These are phyloP conservation scores for Periconia macrospinosa DNA, from an alignment of 2,329 filamentous ascomycete species.

Conservation along the genomic window DNA sequence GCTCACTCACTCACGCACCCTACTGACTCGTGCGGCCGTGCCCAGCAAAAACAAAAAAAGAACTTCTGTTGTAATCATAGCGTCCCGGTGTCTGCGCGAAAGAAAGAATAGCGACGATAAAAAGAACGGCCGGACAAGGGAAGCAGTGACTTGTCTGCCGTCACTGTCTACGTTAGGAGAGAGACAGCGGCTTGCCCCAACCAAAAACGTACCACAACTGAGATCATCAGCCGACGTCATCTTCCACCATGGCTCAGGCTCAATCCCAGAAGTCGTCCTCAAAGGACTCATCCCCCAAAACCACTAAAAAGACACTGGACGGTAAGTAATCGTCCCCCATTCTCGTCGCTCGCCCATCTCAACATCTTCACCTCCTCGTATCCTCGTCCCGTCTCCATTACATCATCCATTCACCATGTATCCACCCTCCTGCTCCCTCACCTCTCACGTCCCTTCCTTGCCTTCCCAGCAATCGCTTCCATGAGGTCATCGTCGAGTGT, in stretches of 20 bases:
- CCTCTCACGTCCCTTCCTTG: no score
- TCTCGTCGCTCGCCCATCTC: not conserved
- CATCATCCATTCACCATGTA: no score
- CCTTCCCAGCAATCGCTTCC: no score
- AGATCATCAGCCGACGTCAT: constrained; percentile 1
- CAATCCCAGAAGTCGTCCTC: not conserved
- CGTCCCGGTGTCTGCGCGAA: not conserved
- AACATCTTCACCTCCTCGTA: not conserved
- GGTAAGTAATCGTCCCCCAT: not conserved
- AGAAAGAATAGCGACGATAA: not conserved
- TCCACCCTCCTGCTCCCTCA: no score
- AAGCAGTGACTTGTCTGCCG: no score
- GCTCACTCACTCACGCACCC: no score
- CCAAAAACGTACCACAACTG: not conserved
- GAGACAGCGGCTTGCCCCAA: not conserved
- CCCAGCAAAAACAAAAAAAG: no score
- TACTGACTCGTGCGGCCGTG: no score
- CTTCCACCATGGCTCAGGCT: constrained; percentile 1
- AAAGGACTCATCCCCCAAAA: constrained; percentile 1
- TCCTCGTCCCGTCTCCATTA: no score
- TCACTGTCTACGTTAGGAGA: not conserved
- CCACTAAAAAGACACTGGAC: not conserved
- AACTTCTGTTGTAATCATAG: not conserved
- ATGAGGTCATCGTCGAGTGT: not conserved
- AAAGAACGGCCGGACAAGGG: no score